Base-by-base conservation (phyloP, 75 land plant genomes). In the Adiantum capillusveneris region DNA sequence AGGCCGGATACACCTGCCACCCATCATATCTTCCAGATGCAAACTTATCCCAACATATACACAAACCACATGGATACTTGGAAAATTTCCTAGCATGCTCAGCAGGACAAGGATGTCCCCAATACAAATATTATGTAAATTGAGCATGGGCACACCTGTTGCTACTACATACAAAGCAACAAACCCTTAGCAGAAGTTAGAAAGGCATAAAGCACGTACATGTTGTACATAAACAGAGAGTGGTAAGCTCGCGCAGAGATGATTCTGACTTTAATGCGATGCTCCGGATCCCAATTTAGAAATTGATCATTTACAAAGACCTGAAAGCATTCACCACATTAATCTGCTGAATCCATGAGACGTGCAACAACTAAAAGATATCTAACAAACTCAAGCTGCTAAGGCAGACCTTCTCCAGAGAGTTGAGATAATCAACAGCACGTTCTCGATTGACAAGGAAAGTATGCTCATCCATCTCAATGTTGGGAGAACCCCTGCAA, bases 401-500 rank as follows among this genome's bases (percentile, higher is more conserved):
- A 17, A 46, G 19, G 27, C 25, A 0, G n/a, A 88, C 94, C 87
- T 94, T 94, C 44, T 94, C 98, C 39, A 94, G 60, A 28, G 98
- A 94, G 50, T 84, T 83, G 55, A 94, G 66, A 67, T 94, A 94
- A 73, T 94, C 98, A 5, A 94, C 98, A 7, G 98, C 98, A 60
- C 98, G 73, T 62, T 94, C 98, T 46, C 98, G 70, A 72, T 94
- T 94, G 1, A 89, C 83, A 70, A 94, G 19, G 70, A 94, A 94
- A 0, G 98, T 94, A 25, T 94, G 88, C 77, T 85, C 98, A 54
- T 94, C 98, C 96, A 94, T 94, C 63, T 94, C 98, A 43, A 94
- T 94, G 63, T 94, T 94, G 0, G 98, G 98, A 20, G 98, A 89
- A 13, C 96, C 96, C 74, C 96, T 93, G 53, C 5, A 13, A 6